A percentile compares a stretch with the other conserved stretches of the same genome.
Evolutionary conservation across 352 stramenopile genomes (phyloP).

Genomic region (Pythium plurisporium): DNA sequence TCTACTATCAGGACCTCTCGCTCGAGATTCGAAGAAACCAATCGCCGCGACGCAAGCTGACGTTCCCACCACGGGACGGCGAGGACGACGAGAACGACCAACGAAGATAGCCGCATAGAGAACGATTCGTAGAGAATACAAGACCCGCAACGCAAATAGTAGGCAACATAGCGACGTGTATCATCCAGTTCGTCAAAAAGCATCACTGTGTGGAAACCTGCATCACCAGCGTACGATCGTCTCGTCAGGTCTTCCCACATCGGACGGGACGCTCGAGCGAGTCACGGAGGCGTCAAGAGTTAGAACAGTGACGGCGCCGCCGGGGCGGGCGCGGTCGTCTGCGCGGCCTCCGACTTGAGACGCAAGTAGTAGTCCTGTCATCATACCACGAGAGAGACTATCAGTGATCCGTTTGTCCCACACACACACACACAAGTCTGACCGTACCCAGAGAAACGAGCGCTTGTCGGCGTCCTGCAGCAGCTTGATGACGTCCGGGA

Average conservation of each 20-base stretch:
- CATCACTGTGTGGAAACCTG: too few species aligned
- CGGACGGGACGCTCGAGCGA: not conserved
- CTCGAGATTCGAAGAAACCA: not conserved
- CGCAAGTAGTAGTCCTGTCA: constrained; percentile 69
- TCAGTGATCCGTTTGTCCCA: not conserved
- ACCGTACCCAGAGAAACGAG: constrained; percentile 74
- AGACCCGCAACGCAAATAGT: too few species aligned
- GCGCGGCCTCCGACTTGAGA: constrained; percentile 50
- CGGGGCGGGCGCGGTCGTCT: constrained; percentile 25
- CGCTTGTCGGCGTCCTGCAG: constrained; percentile 80
- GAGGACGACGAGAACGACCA: constrained; percentile 10
- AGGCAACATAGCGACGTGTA: too few species aligned
- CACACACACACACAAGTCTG: constrained; percentile 5
- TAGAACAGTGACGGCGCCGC: constrained; percentile 70
- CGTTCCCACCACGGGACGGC: constrained; percentile 7
- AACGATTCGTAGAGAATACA: not conserved
- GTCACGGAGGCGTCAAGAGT: constrained; percentile 3
- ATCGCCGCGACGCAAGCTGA: constrained; percentile 5
- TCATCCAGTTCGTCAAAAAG: too few species aligned
- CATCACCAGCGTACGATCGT: too few species aligned
- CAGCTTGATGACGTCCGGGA: constrained; percentile 80
- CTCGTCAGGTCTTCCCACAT: too few species aligned
- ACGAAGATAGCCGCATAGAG: not conserved
- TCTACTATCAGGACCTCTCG: constrained; percentile 23
- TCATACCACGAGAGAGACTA: not conserved